Evolutionary conservation across 78 protist genomes (phyloP).

Genomic region (Isochrysis galbana): DNA sequence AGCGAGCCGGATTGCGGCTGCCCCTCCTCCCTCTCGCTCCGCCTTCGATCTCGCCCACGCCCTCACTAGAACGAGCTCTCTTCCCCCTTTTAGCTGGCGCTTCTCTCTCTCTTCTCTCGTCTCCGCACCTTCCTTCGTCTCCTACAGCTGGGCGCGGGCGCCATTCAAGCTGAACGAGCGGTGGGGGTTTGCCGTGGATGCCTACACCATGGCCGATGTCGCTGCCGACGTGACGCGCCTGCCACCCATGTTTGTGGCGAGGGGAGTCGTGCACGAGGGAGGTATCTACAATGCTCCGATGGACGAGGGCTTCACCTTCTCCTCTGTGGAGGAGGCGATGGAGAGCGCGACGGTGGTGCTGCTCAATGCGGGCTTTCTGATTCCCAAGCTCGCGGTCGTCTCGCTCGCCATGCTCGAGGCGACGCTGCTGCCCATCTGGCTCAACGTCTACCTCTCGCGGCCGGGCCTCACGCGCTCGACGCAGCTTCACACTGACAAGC

Average conservation of each 20-base stretch:
- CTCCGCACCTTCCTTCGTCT: neutral
- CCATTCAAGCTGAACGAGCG: neutral
- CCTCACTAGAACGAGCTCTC: too few relatives aligned
- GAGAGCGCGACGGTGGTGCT: neutral
- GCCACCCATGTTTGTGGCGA: neutral
- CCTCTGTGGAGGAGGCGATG: neutral
- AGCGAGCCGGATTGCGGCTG: too few relatives aligned
- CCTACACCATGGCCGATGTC: neutral
- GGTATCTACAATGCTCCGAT: neutral
- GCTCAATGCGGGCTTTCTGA: neutral
- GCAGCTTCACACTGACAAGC: constrained; percentile 14
- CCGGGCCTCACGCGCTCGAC: neutral
- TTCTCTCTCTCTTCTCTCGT: neutral
- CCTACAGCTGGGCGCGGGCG: neutral
- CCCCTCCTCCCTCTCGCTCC: too few relatives aligned
- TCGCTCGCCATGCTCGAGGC: constrained; percentile 8
- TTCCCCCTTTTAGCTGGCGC: too few relatives aligned
- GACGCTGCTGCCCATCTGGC: neutral
- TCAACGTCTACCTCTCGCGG: constrained; percentile 1
- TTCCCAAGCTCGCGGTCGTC: neutral
- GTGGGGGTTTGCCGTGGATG: neutral
- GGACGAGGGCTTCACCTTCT: neutral
- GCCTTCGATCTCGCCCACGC: too few relatives aligned
- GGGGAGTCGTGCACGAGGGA: neutral
- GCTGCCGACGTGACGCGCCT: neutral